These are phyloP conservation scores for Martiniozyma asiatica DNA, from an alignment of 1,139 yeast genomes.

Conservation along the genomic window DNA sequence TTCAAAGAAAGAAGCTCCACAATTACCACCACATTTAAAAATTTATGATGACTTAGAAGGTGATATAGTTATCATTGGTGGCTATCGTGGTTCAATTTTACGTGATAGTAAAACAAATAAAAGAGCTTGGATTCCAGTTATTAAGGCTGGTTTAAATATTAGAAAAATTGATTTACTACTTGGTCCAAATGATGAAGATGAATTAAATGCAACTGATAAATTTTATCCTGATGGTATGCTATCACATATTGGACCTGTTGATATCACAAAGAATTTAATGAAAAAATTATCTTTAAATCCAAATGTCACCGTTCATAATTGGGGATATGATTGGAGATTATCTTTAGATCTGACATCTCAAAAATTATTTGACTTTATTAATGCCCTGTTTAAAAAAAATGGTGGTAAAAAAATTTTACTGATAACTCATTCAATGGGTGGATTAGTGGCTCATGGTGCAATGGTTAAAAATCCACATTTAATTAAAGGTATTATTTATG, in stretches of 20 bases:
- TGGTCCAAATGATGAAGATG: slow-evolving; percentile 64
- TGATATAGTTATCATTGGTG: slow-evolving; percentile 71
- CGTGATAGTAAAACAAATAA: slow-evolving; percentile 53
- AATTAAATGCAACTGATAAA: slow-evolving; percentile 30
- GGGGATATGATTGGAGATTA: slow-evolving; percentile 88
- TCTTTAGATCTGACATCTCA: slow-evolving; percentile 46
- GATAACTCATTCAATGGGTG: slow-evolving; percentile 92
- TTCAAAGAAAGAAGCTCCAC: no score
- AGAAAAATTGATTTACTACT: slow-evolving; percentile 55
- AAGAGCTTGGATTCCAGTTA: slow-evolving; percentile 70
- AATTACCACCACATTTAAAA: slow-evolving; percentile 20
- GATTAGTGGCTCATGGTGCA: slow-evolving; percentile 69
- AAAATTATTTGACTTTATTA: slow-evolving; percentile 37
- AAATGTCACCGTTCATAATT: slow-evolving; percentile 53
- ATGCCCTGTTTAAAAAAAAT: slow-evolving; percentile 24
- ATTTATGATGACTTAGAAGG: slow-evolving; percentile 50
- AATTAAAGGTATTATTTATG: slow-evolving; percentile 65
- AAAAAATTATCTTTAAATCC: slow-evolving; percentile 45
- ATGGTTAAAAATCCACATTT: slow-evolving; percentile 56
- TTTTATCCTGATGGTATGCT: slow-evolving; percentile 70
- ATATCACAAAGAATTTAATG: slow-evolving; percentile 53
- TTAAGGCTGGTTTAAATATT: slow-evolving; percentile 73
- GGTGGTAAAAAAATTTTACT: slow-evolving; percentile 45
- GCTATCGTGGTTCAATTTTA: slow-evolving; percentile 77
- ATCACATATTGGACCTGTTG: slow-evolving; percentile 80